Conservation (phyloP, 2,329 filamentous ascomycete species). For the Alternaria atra region DNA sequence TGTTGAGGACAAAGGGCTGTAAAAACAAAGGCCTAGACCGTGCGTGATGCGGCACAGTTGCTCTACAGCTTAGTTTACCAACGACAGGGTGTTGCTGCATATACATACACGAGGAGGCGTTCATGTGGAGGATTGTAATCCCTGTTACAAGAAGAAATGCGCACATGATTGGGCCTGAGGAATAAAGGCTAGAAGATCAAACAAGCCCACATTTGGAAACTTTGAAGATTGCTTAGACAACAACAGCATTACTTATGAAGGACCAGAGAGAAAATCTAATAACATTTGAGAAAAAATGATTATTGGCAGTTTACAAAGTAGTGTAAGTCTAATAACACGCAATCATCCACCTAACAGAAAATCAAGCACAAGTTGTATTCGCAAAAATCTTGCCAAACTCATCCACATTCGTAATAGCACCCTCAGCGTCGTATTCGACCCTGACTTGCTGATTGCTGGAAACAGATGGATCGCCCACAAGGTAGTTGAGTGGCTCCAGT, state of each 20-base stretch:
- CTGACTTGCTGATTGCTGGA: constrained; percentile 54
- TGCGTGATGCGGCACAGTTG: not conserved
- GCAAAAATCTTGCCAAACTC: constrained; percentile 22
- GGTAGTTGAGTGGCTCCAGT: constrained; percentile 59
- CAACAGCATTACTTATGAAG: not conserved
- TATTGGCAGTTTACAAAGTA: not conserved
- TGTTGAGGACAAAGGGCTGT: not conserved
- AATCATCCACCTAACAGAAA: not conserved
- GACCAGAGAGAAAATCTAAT: not conserved
- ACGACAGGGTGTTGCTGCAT: not conserved
- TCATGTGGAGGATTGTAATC: not conserved
- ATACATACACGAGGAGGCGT: not conserved
- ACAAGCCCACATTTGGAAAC: not conserved
- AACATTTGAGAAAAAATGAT: not conserved
- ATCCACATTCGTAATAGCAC: constrained; percentile 15
- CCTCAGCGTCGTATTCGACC: constrained; percentile 45
- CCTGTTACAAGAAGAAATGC: not conserved
- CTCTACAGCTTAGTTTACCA: not conserved
- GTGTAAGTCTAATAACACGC: not conserved
- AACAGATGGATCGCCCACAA: constrained; percentile 52
- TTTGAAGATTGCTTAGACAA: not conserved
- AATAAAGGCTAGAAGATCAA: not conserved
- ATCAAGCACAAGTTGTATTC: not conserved
- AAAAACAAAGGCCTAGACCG: not conserved
- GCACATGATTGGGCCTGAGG: not conserved